phyloP scores from a whole-genome alignment of 2,329 filamentous ascomycete genomes.

The Penicillium sp. region DNA sequence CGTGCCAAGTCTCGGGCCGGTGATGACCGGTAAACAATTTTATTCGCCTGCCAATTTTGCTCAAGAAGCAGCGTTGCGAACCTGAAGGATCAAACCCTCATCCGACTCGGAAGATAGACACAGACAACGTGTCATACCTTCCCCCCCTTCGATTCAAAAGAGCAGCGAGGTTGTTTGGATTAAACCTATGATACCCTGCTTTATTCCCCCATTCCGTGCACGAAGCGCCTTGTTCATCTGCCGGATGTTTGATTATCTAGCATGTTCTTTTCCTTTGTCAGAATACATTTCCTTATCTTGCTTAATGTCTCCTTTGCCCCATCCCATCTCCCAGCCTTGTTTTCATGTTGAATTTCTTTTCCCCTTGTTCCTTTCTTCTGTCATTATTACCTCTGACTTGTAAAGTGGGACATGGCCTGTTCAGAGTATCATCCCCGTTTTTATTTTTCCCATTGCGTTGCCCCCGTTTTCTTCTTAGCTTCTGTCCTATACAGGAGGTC shows the following conservation, averaged over 20 bases:
- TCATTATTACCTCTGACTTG: conserved; percentile 29
- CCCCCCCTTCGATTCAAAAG: conserved; percentile 18
- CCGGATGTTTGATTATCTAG: conserved; percentile 34
- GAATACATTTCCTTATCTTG: conserved; percentile 24
- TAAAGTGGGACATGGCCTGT: conserved; percentile 22
- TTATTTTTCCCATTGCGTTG: conserved; percentile 6
- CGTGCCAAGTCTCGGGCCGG: conserved; percentile 70
- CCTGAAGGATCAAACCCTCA: conserved; percentile 15
- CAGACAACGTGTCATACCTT: conserved; percentile 10
- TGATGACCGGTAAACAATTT: conserved; percentile 36
- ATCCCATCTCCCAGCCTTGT: conserved; percentile 1
- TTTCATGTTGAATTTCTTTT: conserved; percentile 12
- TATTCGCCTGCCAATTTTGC: neutral
- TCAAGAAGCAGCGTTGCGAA: conserved; percentile 3
- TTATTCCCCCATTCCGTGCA: conserved; percentile 30
- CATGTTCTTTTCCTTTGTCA: conserved; percentile 33
- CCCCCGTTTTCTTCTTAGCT: conserved; percentile 7
- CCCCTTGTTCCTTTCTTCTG: conserved; percentile 21
- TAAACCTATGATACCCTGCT: conserved; percentile 42
- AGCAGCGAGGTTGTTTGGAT: conserved; percentile 40
- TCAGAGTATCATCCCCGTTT: conserved; percentile 13
- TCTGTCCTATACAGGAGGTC: conserved; percentile 19
- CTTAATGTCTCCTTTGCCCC: conserved; percentile 13
- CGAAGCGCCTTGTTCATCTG: conserved; percentile 35
- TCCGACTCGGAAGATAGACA: conserved; percentile 14